These are phyloP conservation scores for Cladophialophora psammophila DNA, from an alignment of 2,329 filamentous ascomycete genomes.

Conservation along the genomic window DNA sequence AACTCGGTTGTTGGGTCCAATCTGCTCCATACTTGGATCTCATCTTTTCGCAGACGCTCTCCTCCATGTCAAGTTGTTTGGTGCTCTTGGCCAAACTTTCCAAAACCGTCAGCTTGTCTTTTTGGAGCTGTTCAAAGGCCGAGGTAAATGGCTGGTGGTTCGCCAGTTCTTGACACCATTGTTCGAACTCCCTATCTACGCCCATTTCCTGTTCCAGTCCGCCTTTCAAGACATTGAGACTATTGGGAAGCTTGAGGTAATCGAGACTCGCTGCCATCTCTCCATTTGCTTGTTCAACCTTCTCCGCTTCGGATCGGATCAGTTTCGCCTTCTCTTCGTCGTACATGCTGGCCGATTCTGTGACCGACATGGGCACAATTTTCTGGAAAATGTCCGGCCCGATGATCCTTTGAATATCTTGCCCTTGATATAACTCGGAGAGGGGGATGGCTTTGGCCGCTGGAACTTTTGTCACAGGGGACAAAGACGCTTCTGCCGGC, in stretches of 20 bases:
- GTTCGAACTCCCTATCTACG: conserved; percentile 88
- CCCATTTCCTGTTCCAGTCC: conserved; percentile 88
- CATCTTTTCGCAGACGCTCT: conserved; percentile 99
- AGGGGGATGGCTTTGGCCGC: conserved; percentile 97
- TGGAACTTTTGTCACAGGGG: conserved; percentile 85
- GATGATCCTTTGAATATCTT: conserved; percentile 96
- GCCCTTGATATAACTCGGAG: conserved; percentile 93
- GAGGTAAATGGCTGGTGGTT: conserved; percentile 79
- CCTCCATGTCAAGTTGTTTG: conserved; percentile 94
- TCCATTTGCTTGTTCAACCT: conserved; percentile 88
- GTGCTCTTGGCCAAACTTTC: conserved; percentile 77
- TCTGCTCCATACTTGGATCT: conserved; percentile 93
- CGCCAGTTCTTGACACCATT: conserved; percentile 92
- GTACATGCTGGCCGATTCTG: conserved; percentile 94
- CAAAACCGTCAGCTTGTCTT: conserved; percentile 78
- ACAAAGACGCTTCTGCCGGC: conserved; percentile 80
- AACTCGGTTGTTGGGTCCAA: conserved; percentile 97
- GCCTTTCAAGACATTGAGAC: conserved; percentile 89
- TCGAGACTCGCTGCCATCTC: conserved; percentile 96
- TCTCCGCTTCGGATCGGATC: conserved; percentile 89
- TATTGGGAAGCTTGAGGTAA: conserved; percentile 87
- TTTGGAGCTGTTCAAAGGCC: conserved; percentile 79
- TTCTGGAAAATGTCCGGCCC: conserved; percentile 97
- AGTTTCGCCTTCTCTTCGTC: conserved; percentile 98
- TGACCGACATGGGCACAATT: conserved; percentile 94